A percentile compares a stretch with the other conserved stretches of the same genome.
Evolutionary conservation across 1,284 basidiomycete species (phyloP).

Genomic region (Puccinia hordei): DNA sequence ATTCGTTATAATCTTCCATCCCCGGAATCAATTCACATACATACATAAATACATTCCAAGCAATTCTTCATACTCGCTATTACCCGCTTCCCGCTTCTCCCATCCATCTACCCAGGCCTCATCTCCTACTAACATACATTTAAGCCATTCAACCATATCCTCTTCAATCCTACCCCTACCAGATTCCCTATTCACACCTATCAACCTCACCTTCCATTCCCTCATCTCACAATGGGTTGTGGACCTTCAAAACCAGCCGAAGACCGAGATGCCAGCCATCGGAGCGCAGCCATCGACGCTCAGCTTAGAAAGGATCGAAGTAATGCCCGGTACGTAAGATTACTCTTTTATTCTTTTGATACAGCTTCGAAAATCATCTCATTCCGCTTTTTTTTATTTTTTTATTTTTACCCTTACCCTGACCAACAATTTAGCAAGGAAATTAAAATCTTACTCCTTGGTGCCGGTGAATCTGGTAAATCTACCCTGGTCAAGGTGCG

Average conservation of each 20-base stretch:
- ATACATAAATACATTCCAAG: too few species aligned
- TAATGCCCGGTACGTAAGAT: constrained; percentile 40
- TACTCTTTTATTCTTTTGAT: not conserved
- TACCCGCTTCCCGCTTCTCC: too few species aligned
- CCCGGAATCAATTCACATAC: too few species aligned
- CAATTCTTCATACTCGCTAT: too few species aligned
- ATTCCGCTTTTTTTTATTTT: not conserved
- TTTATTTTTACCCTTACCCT: not conserved
- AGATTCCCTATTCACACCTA: too few species aligned
- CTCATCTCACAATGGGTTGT: constrained; percentile 29
- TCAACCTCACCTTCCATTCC: not conserved
- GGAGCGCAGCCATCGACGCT: constrained; percentile 44
- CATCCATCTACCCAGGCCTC: too few species aligned
- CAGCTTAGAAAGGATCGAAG: constrained; percentile 45
- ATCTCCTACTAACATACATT: not conserved
- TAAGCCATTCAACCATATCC: not conserved
- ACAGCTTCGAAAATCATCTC: not conserved
- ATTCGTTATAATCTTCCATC: too few species aligned
- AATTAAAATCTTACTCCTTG: constrained; percentile 68
- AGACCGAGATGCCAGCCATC: constrained; percentile 35
- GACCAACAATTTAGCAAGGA: constrained; percentile 21
- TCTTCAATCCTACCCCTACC: too few species aligned
- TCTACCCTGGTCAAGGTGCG: constrained; percentile 81
- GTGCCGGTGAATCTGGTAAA: constrained; percentile 91
- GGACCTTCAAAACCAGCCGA: constrained; percentile 17